Base-by-base conservation (phyloP, 2,329 filamentous ascomycete species). In the Fusarium sp. region DNA sequence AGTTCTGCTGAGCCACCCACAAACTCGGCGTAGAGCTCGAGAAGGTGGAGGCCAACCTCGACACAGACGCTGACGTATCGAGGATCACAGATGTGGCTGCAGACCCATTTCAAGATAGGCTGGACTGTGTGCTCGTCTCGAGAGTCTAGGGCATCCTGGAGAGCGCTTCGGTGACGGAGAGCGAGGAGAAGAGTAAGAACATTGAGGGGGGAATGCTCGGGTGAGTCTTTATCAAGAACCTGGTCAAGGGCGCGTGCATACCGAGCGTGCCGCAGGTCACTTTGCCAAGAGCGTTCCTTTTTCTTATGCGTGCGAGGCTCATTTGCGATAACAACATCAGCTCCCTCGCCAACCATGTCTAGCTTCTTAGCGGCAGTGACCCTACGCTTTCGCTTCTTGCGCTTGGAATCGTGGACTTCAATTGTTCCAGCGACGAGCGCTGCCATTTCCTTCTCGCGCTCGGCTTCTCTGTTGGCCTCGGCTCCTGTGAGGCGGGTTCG, bases 21-120 rank as follows among this genome's bases (percentile, higher is more conserved):
- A 70, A 93, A 91, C 76, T 92, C 90, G 29, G 91, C 89, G 77
- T 98, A 99, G 36, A 98, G 82, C 74, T 99, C 95, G 20, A 98
- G 82, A 35, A 98, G 83, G 60, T 94, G 85, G 74, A 96, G 86
- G 17, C 91, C 90, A 21, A 96, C 88, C 78, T 98, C 95, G 23
- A 94, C 91, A 74, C 92, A 94, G 33, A 97, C 82, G 62, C 86
- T 86, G 46, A 96, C 89, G 76, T 96, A 91, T 55, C 92, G 88
- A 33, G 95, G 93, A 76, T 97, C 91, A 37, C 89, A 85, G 70
- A 99, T 91, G 79, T 95, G 88, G 70, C 87, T 90, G 77, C 89
- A 88, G 11, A 95, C 85, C 94, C 94, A 98, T 74, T 87, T 87
- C 50, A 99, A 82, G 14, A 98, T 85, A 1, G 95, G 94, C 77